Base-by-base conservation (phyloP, 805 yeast species). In the Ogataea chonburiensis region DNA sequence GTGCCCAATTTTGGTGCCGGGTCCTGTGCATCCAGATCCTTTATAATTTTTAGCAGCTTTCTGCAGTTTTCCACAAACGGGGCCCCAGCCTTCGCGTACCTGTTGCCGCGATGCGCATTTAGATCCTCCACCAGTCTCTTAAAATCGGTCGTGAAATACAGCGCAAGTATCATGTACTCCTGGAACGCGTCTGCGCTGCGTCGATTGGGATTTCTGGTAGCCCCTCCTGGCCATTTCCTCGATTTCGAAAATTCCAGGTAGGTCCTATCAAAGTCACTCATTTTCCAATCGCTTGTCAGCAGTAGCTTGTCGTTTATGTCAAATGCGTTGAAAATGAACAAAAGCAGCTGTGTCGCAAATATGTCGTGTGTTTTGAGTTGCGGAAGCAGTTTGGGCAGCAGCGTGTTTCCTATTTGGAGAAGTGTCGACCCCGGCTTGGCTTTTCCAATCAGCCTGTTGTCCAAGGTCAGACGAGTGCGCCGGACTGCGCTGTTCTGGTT, bases 361-460 rank as follows among this genome's bases (percentile, higher is more conserved):
- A 43, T 24, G 28, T 58, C 61, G 24, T 52, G 40, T 7, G 52
- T 45, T 22, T 40, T 35, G 17, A 52, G 35, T 37, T 46, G 53
- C 26, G 31, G 37, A 7, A 40, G 23, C 23, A 53, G 31, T 28
- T 44, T 46, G 3, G 53, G 50, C 14, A 54, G 35, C 7, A 60
- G 21, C 15, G 40, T 49, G 38, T 59, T 56, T 11, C 56, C 61
- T 4, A 59, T 34, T 14, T 49, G 56, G 3, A 61, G 38, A 6
- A 60, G 38, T 13, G 52, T 50, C 7, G 62, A 51, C 3, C 66
- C 66, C 7, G 64, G 62, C 41, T 56, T 56, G 7, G 43, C 38
- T 28, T 56, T 61, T 12, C 64, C 65, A 7, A 49, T 43, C 4
- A 60, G 39, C 5, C 37, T 40, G 38, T 57, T 56, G 23, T 46